Conservation (phyloP, 495 filamentous ascomycete species). For the Hypoxylon lenormandii region DNA sequence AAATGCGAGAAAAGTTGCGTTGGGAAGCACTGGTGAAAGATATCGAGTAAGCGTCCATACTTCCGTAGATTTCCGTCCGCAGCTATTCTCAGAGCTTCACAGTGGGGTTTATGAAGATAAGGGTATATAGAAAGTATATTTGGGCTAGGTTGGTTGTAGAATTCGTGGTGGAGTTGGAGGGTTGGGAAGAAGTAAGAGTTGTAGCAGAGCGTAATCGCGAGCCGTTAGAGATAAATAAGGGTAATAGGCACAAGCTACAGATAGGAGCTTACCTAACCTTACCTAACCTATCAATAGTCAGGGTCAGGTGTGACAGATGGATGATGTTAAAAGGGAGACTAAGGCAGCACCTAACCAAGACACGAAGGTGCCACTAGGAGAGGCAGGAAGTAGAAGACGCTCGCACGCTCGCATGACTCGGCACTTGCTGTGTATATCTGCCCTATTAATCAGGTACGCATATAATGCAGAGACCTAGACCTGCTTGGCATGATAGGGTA, state of each 20-base stretch:
- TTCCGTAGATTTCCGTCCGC: conserved; percentile 8
- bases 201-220: background rate
- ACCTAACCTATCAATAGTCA: background rate
- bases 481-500: conserved; percentile 43
- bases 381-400: background rate
- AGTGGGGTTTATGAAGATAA: background rate
- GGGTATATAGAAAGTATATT: background rate
- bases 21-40: conserved; percentile 59
- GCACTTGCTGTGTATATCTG: conserved; percentile 38
- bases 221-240: conserved; percentile 15
- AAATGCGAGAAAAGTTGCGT: conserved; percentile 59
- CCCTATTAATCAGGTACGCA: conserved; percentile 11
- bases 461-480: conserved; percentile 27
- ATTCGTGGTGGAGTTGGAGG: background rate
- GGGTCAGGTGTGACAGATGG: conserved; percentile 11
- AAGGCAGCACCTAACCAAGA: conserved; percentile 1
- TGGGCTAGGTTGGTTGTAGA: background rate
- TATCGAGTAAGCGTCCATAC: conserved; percentile 65
- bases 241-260: conserved; percentile 16
- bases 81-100: background rate
- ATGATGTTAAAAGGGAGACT: conserved; percentile 10
- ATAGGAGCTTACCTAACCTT: conserved; percentile 1
- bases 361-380: conserved; percentile 19
- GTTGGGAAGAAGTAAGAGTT: background rate
- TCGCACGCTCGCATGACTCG: conserved; percentile 31